Percentiles rank a stretch among this genome's conserved stretches.
Evolutionary conservation across 345 rosid species (phyloP).

Genomic region (Brassica juncea): DNA sequence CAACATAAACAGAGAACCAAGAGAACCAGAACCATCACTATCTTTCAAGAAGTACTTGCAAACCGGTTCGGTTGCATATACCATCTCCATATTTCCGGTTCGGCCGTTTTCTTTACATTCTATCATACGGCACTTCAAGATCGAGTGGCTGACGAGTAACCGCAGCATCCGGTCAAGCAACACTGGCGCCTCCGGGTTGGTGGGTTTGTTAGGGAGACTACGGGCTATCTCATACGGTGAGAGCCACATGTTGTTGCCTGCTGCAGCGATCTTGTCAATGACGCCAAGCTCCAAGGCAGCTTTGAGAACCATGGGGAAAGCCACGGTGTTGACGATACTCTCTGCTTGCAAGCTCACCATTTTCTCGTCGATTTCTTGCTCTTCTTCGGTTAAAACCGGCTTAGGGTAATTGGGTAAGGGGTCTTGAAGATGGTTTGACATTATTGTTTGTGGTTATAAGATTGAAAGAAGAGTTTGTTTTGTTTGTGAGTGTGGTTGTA

Average conservation of each 20-base stretch:
- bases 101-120: slow-evolving; percentile 11
- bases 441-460: neutral
- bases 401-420: slow-evolving; percentile 16
- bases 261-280: slow-evolving; percentile 48
- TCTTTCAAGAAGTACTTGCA: slow-evolving; percentile 33
- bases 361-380: neutral
- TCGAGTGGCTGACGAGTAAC: slow-evolving; percentile 50
- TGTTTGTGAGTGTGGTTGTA: neutral
- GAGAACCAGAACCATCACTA: slow-evolving; percentile 34
- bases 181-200: slow-evolving; percentile 46
- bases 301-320: slow-evolving; percentile 52
- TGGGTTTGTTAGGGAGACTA: slow-evolving; percentile 38
- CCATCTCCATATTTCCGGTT: slow-evolving; percentile 15
- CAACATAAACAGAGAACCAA: slow-evolving; percentile 26
- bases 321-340: slow-evolving; percentile 31
- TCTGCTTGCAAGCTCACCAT: slow-evolving; percentile 32
- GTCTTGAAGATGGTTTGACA: slow-evolving; percentile 25
- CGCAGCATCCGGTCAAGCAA: slow-evolving; percentile 59
- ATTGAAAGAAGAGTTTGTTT: neutral
- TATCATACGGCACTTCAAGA: slow-evolving; percentile 43
- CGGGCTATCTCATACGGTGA: slow-evolving; percentile 49
- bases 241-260: slow-evolving; percentile 39
- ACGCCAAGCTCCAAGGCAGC: slow-evolving; percentile 56
- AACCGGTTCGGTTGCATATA: slow-evolving; percentile 38
- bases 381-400: slow-evolving; percentile 21